Conservation (phyloP, 2,329 filamentous ascomycete genomes). For the Sporothrix dimorphospora region DNA sequence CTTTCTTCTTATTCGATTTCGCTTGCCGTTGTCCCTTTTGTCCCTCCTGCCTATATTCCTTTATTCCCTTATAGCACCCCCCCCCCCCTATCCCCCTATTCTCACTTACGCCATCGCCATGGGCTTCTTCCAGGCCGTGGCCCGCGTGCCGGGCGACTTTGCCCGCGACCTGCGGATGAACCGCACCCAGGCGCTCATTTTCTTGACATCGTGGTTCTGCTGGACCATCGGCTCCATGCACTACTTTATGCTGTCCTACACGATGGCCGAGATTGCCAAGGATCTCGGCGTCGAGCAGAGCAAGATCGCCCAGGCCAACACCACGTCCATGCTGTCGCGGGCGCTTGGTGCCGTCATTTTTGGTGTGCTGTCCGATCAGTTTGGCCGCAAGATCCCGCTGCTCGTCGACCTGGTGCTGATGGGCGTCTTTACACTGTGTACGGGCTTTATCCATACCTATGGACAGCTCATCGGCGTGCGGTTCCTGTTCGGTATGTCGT, state of each 20-base stretch:
- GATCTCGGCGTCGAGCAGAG: conserved; percentile 15
- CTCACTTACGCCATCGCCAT: background rate
- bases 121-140: conserved; percentile 10
- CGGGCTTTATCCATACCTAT: conserved; percentile 19
- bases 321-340: conserved; percentile 17
- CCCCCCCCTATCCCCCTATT: no score
- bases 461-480: conserved; percentile 18
- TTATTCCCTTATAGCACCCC: no score
- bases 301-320: conserved; percentile 25
- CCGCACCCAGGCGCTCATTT: conserved; percentile 18
- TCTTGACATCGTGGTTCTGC: conserved; percentile 23
- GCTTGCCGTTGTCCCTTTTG: background rate
- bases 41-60: background rate
- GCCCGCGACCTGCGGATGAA: conserved; percentile 18
- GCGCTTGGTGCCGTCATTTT: conserved; percentile 12
- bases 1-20: background rate
- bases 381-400: conserved; percentile 21
- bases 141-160: conserved; percentile 16
- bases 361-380: conserved; percentile 16
- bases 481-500: conserved; percentile 10
- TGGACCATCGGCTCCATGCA: conserved; percentile 25
- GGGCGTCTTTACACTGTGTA: conserved; percentile 23
- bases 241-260: conserved; percentile 20
- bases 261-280: conserved; percentile 1
- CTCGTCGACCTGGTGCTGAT: conserved; percentile 6